A percentile compares a stretch with the other conserved stretches of the same genome.
phyloP scores from a whole-genome alignment of 768 basidiomycete genomes.

The Boletus bicolor region DNA sequence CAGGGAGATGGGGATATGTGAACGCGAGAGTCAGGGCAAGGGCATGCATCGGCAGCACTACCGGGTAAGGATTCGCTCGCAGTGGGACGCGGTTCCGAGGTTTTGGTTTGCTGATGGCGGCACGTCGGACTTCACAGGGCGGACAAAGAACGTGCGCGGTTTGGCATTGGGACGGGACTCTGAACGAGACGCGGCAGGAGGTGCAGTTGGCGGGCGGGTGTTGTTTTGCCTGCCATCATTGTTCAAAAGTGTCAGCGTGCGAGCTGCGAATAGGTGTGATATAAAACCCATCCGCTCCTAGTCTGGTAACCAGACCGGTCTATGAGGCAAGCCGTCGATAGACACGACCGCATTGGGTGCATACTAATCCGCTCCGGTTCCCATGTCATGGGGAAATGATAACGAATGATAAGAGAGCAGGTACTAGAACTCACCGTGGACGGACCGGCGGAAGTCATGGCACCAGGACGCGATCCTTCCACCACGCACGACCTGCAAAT shows the following conservation, averaged over 20 bases:
- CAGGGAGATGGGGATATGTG: background rate
- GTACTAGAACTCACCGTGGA: background rate
- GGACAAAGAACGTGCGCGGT: constrained; percentile 7
- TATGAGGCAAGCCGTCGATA: no score
- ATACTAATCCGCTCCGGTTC: background rate
- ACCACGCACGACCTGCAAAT: background rate
- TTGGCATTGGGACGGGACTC: background rate
- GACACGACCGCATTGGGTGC: no score
- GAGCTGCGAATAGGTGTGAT: background rate
- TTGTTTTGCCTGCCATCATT: background rate
- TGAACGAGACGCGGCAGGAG: constrained; percentile 8
- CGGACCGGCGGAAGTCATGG: background rate
- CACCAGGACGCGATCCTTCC: background rate
- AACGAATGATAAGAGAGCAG: background rate
- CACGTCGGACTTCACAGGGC: constrained; percentile 7
- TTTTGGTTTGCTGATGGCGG: background rate
- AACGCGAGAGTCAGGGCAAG: background rate
- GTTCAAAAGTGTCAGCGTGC: background rate
- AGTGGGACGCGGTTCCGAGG: background rate
- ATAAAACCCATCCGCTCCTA: background rate
- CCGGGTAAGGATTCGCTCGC: constrained; percentile 4
- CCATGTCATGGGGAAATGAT: background rate
- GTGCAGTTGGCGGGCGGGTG: background rate
- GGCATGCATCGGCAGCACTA: background rate
- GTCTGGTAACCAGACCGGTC: no score